phyloP scores from a whole-genome alignment of 306 rosid genomes.

The Mucuna pruriens region DNA sequence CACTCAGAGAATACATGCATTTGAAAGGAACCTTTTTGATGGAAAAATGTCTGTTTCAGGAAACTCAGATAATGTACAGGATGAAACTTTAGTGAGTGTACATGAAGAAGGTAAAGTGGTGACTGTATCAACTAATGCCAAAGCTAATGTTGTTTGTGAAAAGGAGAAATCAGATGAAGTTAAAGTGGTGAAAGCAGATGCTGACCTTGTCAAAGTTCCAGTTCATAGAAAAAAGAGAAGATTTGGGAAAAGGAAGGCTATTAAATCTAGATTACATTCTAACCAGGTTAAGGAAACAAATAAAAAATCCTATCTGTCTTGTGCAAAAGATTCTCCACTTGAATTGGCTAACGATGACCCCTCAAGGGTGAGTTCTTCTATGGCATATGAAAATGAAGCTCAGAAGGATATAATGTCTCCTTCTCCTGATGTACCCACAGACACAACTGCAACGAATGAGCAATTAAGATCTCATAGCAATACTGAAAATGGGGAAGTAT shows the following conservation, averaged over 20 bases:
- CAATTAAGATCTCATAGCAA: conserved; percentile 41
- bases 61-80: conserved; percentile 53
- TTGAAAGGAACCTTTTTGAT: conserved; percentile 65
- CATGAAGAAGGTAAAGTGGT: conserved; percentile 51
- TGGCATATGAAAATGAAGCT: conserved; percentile 46
- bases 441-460: conserved; percentile 40
- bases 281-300: conserved; percentile 43
- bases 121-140: conserved; percentile 40
- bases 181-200: conserved; percentile 42
- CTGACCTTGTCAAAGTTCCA: conserved; percentile 38
- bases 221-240: conserved; percentile 50
- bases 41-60: conserved; percentile 55
- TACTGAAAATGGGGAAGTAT: conserved; percentile 44
- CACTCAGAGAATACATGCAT: conserved; percentile 85
- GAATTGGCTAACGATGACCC: conserved; percentile 33
- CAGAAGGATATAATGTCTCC: conserved; percentile 47
- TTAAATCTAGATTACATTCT: conserved; percentile 36
- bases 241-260: conserved; percentile 34
- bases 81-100: conserved; percentile 44
- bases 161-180: conserved; percentile 48
- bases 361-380: conserved; percentile 43
- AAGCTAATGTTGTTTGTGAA: conserved; percentile 40
- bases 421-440: conserved; percentile 24
- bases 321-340: conserved; percentile 42
- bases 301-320: conserved; percentile 39